Evolutionary conservation across 116 monocot genomes (phyloP).

Genomic region (Dioscorea cayenensis): DNA sequence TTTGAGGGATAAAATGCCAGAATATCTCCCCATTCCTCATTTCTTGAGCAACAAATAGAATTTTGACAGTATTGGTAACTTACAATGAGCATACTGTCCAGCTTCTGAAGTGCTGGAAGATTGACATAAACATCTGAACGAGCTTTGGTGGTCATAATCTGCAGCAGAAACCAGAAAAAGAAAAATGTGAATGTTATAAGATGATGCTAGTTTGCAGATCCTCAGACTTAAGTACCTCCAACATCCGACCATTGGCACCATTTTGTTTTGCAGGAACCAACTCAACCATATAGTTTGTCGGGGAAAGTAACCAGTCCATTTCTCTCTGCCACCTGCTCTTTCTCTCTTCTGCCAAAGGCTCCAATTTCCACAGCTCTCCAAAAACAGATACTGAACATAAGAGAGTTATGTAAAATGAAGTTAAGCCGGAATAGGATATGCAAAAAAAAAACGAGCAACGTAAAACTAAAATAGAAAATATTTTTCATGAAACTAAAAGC

Average conservation of each 20-base stretch:
- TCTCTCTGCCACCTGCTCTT: slow-evolving; percentile 81
- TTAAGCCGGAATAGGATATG: no score
- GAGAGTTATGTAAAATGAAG: neutral
- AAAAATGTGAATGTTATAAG: neutral
- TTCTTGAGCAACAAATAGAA: neutral
- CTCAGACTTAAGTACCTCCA: slow-evolving; percentile 46
- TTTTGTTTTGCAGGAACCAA: slow-evolving; percentile 88
- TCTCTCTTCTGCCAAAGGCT: slow-evolving; percentile 71
- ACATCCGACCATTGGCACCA: slow-evolving; percentile 58
- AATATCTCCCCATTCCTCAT: neutral
- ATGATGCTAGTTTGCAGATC: neutral
- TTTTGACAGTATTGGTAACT: slow-evolving; percentile 8
- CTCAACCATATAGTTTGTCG: slow-evolving; percentile 91
- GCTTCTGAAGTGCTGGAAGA: slow-evolving; percentile 92
- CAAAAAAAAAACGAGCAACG: no score
- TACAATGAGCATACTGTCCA: slow-evolving; percentile 91
- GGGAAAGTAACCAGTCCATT: slow-evolving; percentile 95
- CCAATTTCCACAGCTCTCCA: slow-evolving; percentile 93
- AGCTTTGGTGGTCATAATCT: slow-evolving; percentile 95
- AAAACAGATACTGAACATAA: slow-evolving; percentile 47
- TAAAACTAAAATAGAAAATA: neutral
- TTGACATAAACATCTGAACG: slow-evolving; percentile 79
- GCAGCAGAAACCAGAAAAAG: slow-evolving; percentile 10
- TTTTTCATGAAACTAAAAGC: neutral
- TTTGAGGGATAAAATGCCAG: neutral